These are phyloP conservation scores for Fusarium sp. DNA, from an alignment of 2,329 filamentous ascomycete species.

Conservation along the genomic window DNA sequence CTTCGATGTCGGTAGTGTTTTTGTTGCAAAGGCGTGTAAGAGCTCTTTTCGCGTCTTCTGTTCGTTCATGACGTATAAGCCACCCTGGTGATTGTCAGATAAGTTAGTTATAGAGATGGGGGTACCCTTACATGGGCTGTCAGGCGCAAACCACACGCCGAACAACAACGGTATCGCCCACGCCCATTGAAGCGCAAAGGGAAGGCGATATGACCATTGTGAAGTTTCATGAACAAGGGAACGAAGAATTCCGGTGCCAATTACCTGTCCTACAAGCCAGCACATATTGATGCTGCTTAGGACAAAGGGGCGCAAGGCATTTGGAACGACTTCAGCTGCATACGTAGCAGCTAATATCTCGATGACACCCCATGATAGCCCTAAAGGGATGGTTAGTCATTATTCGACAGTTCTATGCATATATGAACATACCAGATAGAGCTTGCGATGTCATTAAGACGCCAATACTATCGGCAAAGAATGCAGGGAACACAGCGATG, in stretches of 20 bases:
- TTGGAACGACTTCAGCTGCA: constrained; percentile 54
- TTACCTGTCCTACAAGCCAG: constrained; percentile 57
- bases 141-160: constrained; percentile 53
- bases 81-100: constrained; percentile 46
- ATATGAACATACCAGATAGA: constrained; percentile 42
- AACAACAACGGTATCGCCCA: constrained; percentile 54
- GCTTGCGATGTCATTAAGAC: constrained; percentile 53
- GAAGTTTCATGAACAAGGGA: constrained; percentile 48
- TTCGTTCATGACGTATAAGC: constrained; percentile 53
- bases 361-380: constrained; percentile 52
- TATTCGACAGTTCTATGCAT: not conserved
- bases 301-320: constrained; percentile 51
- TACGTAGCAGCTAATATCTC: constrained; percentile 56
- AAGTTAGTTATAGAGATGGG: not conserved
- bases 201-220: constrained; percentile 48
- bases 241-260: constrained; percentile 52
- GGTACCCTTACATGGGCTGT: constrained; percentile 53
- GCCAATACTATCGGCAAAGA: constrained; percentile 52
- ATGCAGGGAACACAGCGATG: constrained; percentile 54
- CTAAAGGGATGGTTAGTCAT: constrained; percentile 6
- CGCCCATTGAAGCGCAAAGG: constrained; percentile 58
- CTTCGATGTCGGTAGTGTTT: constrained; percentile 54
- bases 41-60: constrained; percentile 49
- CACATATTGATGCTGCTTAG: constrained; percentile 58
- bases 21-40: constrained; percentile 49